phyloP scores from a whole-genome alignment of 805 yeast genomes.

The Groenewaldozyma tartarivorans region DNA sequence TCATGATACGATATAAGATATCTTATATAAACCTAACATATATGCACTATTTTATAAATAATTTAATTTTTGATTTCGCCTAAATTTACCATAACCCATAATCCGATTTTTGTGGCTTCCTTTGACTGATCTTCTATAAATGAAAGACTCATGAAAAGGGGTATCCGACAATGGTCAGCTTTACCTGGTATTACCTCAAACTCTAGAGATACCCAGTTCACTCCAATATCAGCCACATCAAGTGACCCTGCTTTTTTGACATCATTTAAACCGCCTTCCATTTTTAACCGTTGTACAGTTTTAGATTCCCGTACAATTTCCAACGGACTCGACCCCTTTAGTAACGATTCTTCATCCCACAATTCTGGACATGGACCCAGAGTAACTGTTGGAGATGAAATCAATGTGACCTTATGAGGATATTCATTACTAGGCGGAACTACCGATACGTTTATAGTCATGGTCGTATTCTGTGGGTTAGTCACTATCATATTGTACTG shows the following conservation, averaged over 20 bases:
- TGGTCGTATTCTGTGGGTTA: constrained; percentile 13
- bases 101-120: constrained; percentile 1
- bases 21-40: not conserved
- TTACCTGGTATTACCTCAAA: constrained; percentile 10
- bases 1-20: not conserved
- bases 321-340: constrained; percentile 19
- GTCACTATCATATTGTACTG: constrained; percentile 15
- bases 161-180: constrained; percentile 4
- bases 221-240: constrained; percentile 16
- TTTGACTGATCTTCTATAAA: constrained; percentile 8
- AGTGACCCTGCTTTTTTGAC: constrained; percentile 7
- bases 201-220: constrained; percentile 22
- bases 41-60: too few relatives aligned
- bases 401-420: constrained; percentile 11
- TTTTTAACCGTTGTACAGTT: constrained; percentile 20
- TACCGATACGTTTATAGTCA: constrained; percentile 14
- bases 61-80: too few relatives aligned
- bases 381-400: constrained; percentile 12
- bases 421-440: constrained; percentile 2
- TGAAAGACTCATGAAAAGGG: constrained; percentile 12
- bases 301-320: constrained; percentile 20
- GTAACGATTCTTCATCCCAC: constrained; percentile 19
- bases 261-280: constrained; percentile 16
- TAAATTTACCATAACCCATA: not conserved
- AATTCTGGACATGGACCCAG: constrained; percentile 18